A percentile compares a stretch with the other conserved stretches of the same genome.
Evolutionary conservation across 2,329 filamentous ascomycete genomes (phyloP).

Genomic region (Pseudodiploospora longispora): DNA sequence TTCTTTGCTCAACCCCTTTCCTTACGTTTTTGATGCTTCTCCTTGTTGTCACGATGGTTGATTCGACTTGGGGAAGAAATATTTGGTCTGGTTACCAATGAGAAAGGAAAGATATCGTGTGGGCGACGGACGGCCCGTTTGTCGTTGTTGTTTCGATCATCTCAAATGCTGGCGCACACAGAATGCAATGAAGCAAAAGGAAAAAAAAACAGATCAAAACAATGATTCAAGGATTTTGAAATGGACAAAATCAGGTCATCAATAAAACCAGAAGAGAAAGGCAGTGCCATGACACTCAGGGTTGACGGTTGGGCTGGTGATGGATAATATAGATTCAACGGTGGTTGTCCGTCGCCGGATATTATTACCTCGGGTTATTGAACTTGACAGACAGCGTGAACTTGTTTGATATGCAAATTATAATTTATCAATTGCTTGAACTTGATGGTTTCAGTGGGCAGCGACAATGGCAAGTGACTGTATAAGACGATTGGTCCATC

Average conservation of each 20-base stretch:
- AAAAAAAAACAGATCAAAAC: slow-evolving; percentile 10
- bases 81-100: slow-evolving; percentile 16
- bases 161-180: slow-evolving; percentile 3
- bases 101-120: slow-evolving; percentile 4
- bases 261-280: slow-evolving; percentile 14
- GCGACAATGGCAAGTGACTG: too few relatives aligned
- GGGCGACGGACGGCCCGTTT: neutral
- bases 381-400: neutral
- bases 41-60: slow-evolving; percentile 1
- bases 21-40: too few relatives aligned
- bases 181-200: neutral
- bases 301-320: slow-evolving; percentile 15
- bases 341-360: slow-evolving; percentile 35
- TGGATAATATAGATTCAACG: slow-evolving; percentile 31
- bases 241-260: slow-evolving; percentile 2
- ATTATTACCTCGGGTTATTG: slow-evolving; percentile 9
- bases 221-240: too few relatives aligned
- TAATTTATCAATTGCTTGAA: neutral
- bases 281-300: slow-evolving; percentile 15
- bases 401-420: neutral
- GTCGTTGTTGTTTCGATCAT: slow-evolving; percentile 1
- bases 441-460: too few relatives aligned
- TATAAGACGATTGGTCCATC: too few relatives aligned
- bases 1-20: slow-evolving; percentile 3
- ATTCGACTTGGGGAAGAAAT: slow-evolving; percentile 3